phyloP scores from a whole-genome alignment of 2,329 filamentous ascomycete genomes.

The Cytospora paraplurivora region DNA sequence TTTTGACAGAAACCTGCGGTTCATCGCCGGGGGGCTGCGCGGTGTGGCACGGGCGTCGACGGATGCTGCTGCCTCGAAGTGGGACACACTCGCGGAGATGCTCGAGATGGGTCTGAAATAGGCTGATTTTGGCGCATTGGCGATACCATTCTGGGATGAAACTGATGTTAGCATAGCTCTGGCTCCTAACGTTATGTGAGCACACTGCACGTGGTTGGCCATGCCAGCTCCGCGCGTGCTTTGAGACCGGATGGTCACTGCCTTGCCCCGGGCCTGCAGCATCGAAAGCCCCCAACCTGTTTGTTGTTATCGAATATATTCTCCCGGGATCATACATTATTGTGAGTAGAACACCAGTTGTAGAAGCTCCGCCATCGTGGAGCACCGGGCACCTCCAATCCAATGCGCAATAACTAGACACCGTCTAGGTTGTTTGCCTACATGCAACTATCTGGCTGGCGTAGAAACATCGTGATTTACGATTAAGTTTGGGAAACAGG shows the following conservation, averaged over 20 bases:
- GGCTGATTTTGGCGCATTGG: neutral
- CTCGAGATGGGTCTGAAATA: constrained; percentile 57
- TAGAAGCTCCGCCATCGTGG: neutral
- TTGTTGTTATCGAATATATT: too few species aligned
- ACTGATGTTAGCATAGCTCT: neutral
- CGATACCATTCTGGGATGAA: neutral
- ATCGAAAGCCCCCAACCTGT: too few species aligned
- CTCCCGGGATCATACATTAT: too few species aligned
- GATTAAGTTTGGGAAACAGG: neutral
- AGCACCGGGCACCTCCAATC: neutral
- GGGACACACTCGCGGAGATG: constrained; percentile 82
- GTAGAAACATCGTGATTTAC: neutral
- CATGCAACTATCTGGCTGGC: neutral
- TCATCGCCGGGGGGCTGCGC: constrained; percentile 72
- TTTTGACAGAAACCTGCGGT: constrained; percentile 67
- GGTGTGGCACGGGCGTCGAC: constrained; percentile 75
- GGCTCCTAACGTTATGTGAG: neutral
- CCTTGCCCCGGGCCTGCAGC: too few species aligned
- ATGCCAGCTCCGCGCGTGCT: too few species aligned
- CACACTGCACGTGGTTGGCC: too few species aligned
- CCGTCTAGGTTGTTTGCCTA: neutral
- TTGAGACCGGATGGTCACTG: neutral
- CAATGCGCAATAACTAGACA: neutral
- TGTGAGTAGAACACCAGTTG: neutral
- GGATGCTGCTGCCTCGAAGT: constrained; percentile 60